Evolutionary conservation across 306 rosid species (phyloP), one percentile per base, ranked within the genome.

Genomic region (Amphicarpaea edgeworthii): DNA sequence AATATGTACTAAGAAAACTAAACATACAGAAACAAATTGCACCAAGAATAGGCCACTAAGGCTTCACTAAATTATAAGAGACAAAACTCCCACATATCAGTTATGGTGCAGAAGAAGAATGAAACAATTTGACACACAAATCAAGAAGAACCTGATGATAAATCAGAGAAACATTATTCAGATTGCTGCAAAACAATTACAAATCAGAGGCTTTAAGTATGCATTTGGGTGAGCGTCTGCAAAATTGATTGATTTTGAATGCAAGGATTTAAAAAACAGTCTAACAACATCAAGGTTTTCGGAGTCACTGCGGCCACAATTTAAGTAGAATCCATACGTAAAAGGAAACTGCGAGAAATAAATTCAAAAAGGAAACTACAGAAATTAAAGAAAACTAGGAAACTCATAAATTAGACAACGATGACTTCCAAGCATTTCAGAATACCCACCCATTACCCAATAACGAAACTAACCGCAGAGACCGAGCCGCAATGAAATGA

Each of bases 21-120:
- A 40, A 24, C 17, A 20, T 46, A 9, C 72, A 28, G 47, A 70
- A 70, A 78, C 66, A 49, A 49, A 69, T 15, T 34, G 64, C 41
- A 59, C 77, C 20, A 28, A 12, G 14, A 77, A 57, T 45, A 8
- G 20, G 41, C 17, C 60, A 67, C 61, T n/a, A 42, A 14, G 17
- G n/a, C 38, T 23, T 38, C 32, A 51, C n/a, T 16, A 67, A 32
- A 17, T n/a, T n/a, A 28, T 5, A 32, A n/a, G 47, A 17, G 34
- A 58, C 70, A 69, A 34, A 32, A 41, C 47, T 40, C 11, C 21
- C 76, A 7, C 34, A 19, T 34, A 20, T 32, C 7, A 70, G 47
- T 34, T 30, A 46, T 16, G 32, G 63, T 12, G 63, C 9, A 12
- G 37, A 1, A 1, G 16, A 12, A 54, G 30, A 54, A 54, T 21